A percentile compares a stretch with the other conserved stretches of the same genome.
These are phyloP conservation scores for Emericellopsis atlantica DNA, from an alignment of 2,329 filamentous ascomycete genomes.

Conservation along the genomic window DNA sequence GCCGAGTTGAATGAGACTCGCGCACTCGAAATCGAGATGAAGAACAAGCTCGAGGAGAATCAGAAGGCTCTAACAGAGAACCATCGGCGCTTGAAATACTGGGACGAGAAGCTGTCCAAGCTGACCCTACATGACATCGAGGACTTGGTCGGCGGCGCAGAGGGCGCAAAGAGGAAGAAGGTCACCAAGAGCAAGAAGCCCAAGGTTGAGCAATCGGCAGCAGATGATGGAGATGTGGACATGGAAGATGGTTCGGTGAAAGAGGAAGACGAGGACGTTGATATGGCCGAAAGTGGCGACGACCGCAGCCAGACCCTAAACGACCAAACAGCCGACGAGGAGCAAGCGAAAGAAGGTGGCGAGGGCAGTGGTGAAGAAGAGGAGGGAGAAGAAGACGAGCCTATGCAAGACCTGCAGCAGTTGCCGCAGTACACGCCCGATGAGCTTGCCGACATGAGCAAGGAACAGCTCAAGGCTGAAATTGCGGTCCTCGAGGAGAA, in stretches of 20 bases:
- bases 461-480: conserved; percentile 46
- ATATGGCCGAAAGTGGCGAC: conserved; percentile 8
- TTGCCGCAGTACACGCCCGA: conserved; percentile 69
- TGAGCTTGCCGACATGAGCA: conserved; percentile 54
- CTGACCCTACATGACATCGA: conserved; percentile 71
- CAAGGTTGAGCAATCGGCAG: conserved; percentile 9
- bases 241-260: conserved; percentile 11
- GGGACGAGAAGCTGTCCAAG: conserved; percentile 82
- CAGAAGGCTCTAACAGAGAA: conserved; percentile 82
- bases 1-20: conserved; percentile 79
- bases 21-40: conserved; percentile 92
- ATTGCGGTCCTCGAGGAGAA: conserved; percentile 52
- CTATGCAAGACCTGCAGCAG: conserved; percentile 26
- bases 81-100: conserved; percentile 71
- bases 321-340: neutral
- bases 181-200: conserved; percentile 12
- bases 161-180: conserved; percentile 5
- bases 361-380: conserved; percentile 13
- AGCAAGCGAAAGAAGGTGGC: conserved; percentile 4
- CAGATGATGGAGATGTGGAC: conserved; percentile 17
- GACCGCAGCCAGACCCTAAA: conserved; percentile 1
- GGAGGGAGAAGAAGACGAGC: conserved; percentile 5
- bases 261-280: conserved; percentile 16
- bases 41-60: conserved; percentile 93
- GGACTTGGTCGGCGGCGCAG: conserved; percentile 39